A percentile compares a stretch with the other conserved stretches of the same genome.
Conservation (phyloP, 306 rosid species). For the Argentina anserina region DNA sequence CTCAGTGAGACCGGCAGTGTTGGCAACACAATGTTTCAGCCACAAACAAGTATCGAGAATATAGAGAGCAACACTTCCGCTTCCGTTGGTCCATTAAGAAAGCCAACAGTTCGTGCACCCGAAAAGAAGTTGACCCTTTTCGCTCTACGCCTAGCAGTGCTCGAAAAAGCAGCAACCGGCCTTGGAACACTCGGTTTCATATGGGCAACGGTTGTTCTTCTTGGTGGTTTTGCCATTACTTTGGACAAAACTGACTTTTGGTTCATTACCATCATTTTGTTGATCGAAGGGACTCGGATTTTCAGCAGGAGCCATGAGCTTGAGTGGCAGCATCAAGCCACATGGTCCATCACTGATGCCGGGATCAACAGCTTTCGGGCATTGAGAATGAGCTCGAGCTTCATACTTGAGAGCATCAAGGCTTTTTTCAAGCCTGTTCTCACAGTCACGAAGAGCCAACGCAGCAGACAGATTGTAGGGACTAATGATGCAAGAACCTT, state of each 20-base stretch:
- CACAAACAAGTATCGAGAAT: constrained; percentile 36
- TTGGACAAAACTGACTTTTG: constrained; percentile 71
- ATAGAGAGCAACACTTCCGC: constrained; percentile 40
- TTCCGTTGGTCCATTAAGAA: constrained; percentile 12
- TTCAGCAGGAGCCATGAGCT: constrained; percentile 97
- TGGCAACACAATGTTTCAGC: constrained; percentile 51
- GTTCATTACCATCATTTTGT: constrained; percentile 76
- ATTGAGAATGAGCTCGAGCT: constrained; percentile 46
- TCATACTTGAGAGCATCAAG: constrained; percentile 34
- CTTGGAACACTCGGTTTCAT: constrained; percentile 88
- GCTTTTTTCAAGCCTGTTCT: constrained; percentile 42
- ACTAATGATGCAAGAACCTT: constrained; percentile 8
- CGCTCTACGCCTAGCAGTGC: constrained; percentile 81
- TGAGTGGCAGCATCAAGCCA: constrained; percentile 97
- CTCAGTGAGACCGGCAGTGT: constrained; percentile 44
- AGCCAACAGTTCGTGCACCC: constrained; percentile 46
- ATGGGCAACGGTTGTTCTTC: constrained; percentile 94
- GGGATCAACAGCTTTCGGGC: constrained; percentile 62
- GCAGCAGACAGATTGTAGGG: constrained; percentile 30
- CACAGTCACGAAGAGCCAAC: constrained; percentile 24
- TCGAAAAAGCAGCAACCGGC: constrained; percentile 83
- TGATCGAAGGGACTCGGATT: constrained; percentile 81
- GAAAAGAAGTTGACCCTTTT: constrained; percentile 86
- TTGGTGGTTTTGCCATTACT: constrained; percentile 84
- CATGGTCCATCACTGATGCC: constrained; percentile 71